Conservation (phyloP, 2,329 filamentous ascomycete genomes). For the Colletotrichum costaricense region DNA sequence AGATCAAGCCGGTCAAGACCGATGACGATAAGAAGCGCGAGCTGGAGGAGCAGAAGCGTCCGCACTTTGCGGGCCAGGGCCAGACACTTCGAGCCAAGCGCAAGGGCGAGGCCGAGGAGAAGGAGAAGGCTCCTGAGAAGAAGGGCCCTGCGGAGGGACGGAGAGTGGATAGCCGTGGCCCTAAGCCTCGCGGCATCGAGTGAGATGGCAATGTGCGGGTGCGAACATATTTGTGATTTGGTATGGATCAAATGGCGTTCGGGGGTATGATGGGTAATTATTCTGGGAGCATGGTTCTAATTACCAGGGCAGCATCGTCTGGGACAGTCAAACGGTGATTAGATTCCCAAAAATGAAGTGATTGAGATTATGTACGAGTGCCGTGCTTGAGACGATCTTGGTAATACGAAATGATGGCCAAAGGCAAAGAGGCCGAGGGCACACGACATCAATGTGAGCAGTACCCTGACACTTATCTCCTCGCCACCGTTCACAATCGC, state of each 20-base stretch:
- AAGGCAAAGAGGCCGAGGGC: too few species aligned
- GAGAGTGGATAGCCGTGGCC: slow-evolving; percentile 54
- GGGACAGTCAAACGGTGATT: slow-evolving; percentile 11
- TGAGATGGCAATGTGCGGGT: neutral
- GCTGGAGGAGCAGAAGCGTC: slow-evolving; percentile 71
- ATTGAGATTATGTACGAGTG: neutral
- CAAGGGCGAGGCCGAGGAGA: slow-evolving; percentile 67
- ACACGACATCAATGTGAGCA: neutral
- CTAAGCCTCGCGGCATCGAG: slow-evolving; percentile 14
- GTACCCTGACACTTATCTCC: neutral
- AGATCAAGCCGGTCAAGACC: slow-evolving; percentile 88
- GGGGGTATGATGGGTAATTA: slow-evolving; percentile 20
- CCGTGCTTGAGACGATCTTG: neutral
- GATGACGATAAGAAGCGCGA: slow-evolving; percentile 77
- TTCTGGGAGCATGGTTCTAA: slow-evolving; percentile 29
- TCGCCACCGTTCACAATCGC: neutral
- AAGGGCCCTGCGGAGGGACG: slow-evolving; percentile 56
- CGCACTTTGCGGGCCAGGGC: slow-evolving; percentile 86
- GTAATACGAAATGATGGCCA: neutral
- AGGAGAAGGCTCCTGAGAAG: slow-evolving; percentile 59
- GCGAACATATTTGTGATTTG: slow-evolving; percentile 3
- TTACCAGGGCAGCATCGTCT: slow-evolving; percentile 17
- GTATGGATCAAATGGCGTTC: slow-evolving; percentile 23
- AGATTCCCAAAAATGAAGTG: slow-evolving; percentile 14
- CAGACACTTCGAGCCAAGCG: slow-evolving; percentile 84